Evolutionary conservation across 2,329 filamentous ascomycete species (phyloP), one percentile per base, ranked within the genome.

Genomic region (Exophiala xenobiotica): DNA sequence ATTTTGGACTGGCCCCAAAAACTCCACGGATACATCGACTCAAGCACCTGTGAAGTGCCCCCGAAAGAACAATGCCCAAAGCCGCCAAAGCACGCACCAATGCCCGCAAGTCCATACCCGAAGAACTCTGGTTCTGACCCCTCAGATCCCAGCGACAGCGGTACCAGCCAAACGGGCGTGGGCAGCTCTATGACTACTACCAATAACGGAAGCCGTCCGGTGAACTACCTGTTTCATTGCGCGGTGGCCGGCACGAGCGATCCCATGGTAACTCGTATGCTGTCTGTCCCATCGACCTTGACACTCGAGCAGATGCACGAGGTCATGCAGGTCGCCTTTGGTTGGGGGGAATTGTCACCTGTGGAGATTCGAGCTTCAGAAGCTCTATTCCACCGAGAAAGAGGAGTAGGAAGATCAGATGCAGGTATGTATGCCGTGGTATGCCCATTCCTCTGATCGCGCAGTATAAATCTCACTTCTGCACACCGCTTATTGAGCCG

Each of bases 41-140:
- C n/a, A n/a, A n/a, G n/a, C n/a, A n/a, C n/a, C n/a, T n/a, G n/a
- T n/a, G n/a, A n/a, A n/a, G n/a, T n/a, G n/a, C n/a, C n/a, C n/a
- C n/a, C n/a, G n/a, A n/a, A n/a, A n/a, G n/a, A n/a, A 33, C 6
- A 12, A 39, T 39, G 37, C 37, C 37, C 11, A 39, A 39, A 39
- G 37, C 19, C 6, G 2, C 14, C 5, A 39, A 7, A 22, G 4
- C 37, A 18, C 4, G 16, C 37, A 39, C 6, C 3, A 5, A 12
- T 2, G 11, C 12, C n/a, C 37, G 37, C 37, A 22, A 22, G 19
- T 12, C 3, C 6, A 9, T 11, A 3, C 16, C 18, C 3, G 12
- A 39, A 16, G 37, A 18, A n/a, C n/a, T n/a, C n/a, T n/a, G n/a
- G n/a, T n/a, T n/a, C n/a, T n/a, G 11, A 39, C 19, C 37, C 37